phyloP scores from a whole-genome alignment of 1,139 yeast genomes.

The Pichia sp. region DNA sequence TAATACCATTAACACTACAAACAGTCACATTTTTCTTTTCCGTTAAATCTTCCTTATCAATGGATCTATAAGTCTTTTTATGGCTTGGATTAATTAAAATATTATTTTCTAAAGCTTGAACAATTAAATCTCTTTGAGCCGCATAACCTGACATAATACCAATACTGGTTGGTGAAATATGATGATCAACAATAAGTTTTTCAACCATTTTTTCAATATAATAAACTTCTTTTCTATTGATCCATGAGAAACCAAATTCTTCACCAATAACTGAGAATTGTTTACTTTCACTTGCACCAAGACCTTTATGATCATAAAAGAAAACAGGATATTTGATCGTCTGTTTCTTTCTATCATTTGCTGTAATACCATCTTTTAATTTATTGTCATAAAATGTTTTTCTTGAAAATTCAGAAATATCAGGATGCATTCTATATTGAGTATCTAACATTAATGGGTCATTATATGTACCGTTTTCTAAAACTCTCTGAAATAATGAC shows the following conservation, averaged over 20 bases:
- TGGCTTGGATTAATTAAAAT: conserved; percentile 49
- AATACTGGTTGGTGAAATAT: conserved; percentile 43
- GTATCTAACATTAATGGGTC: conserved; percentile 63
- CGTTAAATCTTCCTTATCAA: conserved; percentile 26
- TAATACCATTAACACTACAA: conserved; percentile 57
- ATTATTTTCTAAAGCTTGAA: conserved; percentile 44
- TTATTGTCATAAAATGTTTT: conserved; percentile 46
- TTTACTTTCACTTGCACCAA: conserved; percentile 19
- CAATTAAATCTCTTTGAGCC: conserved; percentile 62
- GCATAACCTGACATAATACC: conserved; percentile 70
- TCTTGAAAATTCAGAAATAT: conserved; percentile 54
- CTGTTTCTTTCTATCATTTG: conserved; percentile 34
- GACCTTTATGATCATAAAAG: conserved; percentile 22
- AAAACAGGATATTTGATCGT: conserved; percentile 24
- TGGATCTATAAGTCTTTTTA: conserved; percentile 39
- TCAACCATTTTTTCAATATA: conserved; percentile 42
- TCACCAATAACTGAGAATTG: conserved; percentile 20
- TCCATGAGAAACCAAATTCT: conserved; percentile 21
- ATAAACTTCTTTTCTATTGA: conserved; percentile 46
- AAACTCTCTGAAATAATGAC: conserved; percentile 28
- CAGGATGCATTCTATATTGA: conserved; percentile 71
- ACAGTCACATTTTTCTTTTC: conserved; percentile 31
- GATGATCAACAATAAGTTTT: conserved; percentile 47
- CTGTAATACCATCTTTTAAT: conserved; percentile 55
- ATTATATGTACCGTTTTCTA: conserved; percentile 35